A percentile compares a stretch with the other conserved stretches of the same genome.
These are phyloP conservation scores for Tricholoma furcatifolium DNA, from an alignment of 768 basidiomycete genomes.

Conservation along the genomic window DNA sequence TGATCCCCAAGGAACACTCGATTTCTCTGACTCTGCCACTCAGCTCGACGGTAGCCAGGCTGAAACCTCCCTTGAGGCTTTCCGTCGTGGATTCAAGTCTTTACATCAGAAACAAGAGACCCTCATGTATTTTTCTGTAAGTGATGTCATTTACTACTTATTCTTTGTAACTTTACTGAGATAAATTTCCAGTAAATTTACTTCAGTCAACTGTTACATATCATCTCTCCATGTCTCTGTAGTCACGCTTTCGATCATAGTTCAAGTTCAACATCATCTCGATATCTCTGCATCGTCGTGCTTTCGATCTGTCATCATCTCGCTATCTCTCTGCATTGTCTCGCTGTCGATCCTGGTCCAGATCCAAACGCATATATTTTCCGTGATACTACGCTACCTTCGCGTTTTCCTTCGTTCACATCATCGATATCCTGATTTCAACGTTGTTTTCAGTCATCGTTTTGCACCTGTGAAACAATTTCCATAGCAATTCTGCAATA, in stretches of 20 bases:
- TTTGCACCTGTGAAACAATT: no score
- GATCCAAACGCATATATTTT: no score
- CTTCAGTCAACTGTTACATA: conserved; percentile 8
- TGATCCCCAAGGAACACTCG: conserved; percentile 55
- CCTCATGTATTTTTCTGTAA: conserved; percentile 59
- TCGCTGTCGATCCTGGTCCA: no score
- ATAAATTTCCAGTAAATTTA: no score
- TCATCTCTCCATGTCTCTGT: no score
- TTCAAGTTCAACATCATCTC: conserved; percentile 6
- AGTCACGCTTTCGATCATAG: no score
- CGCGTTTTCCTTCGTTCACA: background rate
- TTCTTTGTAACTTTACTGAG: conserved; percentile 10
- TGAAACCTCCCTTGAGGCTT: conserved; percentile 44
- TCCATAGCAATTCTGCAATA: no score
- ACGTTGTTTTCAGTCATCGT: no score
- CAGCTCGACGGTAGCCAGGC: conserved; percentile 40
- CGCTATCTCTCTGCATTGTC: no score
- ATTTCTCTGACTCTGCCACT: conserved; percentile 61
- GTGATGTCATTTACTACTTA: conserved; percentile 29
- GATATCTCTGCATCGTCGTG: no score
- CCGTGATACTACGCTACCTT: conserved; percentile 9
- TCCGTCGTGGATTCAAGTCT: conserved; percentile 53
- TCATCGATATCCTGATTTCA: background rate
- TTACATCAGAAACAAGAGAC: conserved; percentile 48
- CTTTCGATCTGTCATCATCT: conserved; percentile 9